Percentiles rank a stretch among this genome's conserved stretches.
Evolutionary conservation across 1,284 basidiomycete genomes (phyloP).

Genomic region (Xerocomus nothofagi): DNA sequence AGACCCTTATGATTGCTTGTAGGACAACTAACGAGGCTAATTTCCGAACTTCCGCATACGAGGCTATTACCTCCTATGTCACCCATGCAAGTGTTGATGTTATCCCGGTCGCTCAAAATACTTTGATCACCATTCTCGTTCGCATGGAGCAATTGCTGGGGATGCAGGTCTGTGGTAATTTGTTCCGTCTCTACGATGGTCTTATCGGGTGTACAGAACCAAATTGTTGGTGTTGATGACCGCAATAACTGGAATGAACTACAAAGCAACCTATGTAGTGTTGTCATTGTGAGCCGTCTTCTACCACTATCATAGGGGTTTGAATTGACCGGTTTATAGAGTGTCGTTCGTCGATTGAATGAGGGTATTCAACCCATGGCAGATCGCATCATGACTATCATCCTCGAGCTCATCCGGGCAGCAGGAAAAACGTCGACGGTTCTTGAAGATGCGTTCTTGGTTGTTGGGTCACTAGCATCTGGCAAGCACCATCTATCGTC

Average conservation of each 20-base stretch:
- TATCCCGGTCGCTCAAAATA: conserved; percentile 81
- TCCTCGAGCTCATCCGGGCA: conserved; percentile 83
- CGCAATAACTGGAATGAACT: conserved; percentile 99
- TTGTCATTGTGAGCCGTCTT: conserved; percentile 66
- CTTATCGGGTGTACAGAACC: conserved; percentile 55
- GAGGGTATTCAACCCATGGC: conserved; percentile 86
- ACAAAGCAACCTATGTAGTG: conserved; percentile 93
- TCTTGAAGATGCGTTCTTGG: conserved; percentile 96
- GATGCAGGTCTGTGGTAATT: conserved; percentile 59
- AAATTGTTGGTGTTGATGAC: conserved; percentile 94
- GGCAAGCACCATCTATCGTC: conserved; percentile 39
- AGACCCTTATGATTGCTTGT: conserved; percentile 18
- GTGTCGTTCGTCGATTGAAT: conserved; percentile 82
- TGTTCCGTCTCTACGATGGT: conserved; percentile 2
- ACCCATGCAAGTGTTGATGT: conserved; percentile 82
- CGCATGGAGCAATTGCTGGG: conserved; percentile 88
- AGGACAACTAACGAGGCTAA: conserved; percentile 89
- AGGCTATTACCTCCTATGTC: conserved; percentile 89
- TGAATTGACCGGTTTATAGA: conserved; percentile 44
- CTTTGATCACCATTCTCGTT: conserved; percentile 77
- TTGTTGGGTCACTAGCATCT: conserved; percentile 86
- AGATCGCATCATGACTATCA: conserved; percentile 93
- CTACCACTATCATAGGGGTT: background rate
- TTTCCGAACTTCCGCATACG: conserved; percentile 94
- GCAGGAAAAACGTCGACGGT: conserved; percentile 92